Conservation (phyloP, 768 basidiomycete species). For the Amyloporia xantha region DNA sequence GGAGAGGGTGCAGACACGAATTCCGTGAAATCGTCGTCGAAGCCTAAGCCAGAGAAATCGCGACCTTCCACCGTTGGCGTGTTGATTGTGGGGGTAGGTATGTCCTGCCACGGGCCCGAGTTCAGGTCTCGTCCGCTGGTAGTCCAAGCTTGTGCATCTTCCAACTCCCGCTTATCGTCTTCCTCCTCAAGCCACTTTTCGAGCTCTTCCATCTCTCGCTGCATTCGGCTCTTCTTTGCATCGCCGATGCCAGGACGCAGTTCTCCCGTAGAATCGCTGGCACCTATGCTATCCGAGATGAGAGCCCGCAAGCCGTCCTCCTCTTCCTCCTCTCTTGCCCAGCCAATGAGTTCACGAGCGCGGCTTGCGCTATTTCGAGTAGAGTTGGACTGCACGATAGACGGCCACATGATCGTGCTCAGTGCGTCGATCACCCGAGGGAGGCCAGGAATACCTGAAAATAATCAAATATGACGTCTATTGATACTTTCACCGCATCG, state of each 20-base stretch:
- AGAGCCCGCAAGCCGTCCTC: conserved; percentile 32
- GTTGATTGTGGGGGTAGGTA: conserved; percentile 16
- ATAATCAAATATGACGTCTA: too few relatives aligned
- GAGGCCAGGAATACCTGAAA: conserved; percentile 34
- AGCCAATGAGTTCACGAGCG: conserved; percentile 32
- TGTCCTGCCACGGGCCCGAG: conserved; percentile 11
- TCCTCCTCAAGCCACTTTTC: conserved; percentile 58
- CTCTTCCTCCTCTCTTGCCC: conserved; percentile 32
- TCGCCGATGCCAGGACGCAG: conserved; percentile 5
- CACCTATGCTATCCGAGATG: conserved; percentile 13
- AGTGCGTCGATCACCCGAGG: conserved; percentile 72
- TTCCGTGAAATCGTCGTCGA: conserved; percentile 79
- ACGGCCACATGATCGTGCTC: conserved; percentile 87
- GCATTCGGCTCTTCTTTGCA: conserved; percentile 29
- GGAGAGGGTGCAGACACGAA: conserved; percentile 56
- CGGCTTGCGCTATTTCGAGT: conserved; percentile 24
- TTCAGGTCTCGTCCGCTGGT: conserved; percentile 9
- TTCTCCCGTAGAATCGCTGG: conserved; percentile 14
- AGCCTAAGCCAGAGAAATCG: conserved; percentile 28
- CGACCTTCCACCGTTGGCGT: conserved; percentile 10
- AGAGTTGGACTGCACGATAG: conserved; percentile 45
- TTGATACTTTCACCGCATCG: too few relatives aligned
- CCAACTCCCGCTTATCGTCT: conserved; percentile 20
- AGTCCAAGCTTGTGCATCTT: conserved; percentile 19
- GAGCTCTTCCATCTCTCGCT: conserved; percentile 51